Conservation (phyloP, 305 asterid species). For the Solanum chacoense region DNA sequence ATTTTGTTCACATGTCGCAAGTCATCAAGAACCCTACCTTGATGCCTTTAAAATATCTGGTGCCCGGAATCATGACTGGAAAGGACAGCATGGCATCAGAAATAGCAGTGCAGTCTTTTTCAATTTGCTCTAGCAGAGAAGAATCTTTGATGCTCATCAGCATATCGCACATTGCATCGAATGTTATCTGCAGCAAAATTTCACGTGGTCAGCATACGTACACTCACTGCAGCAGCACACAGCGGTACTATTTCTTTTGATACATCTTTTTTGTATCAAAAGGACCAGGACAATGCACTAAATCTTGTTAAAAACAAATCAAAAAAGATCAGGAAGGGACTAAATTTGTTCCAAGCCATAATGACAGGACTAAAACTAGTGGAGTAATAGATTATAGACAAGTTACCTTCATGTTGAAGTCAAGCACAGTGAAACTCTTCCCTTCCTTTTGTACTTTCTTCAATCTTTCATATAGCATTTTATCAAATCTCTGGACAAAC, state of each 20-base stretch:
- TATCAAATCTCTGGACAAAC: conserved; percentile 32
- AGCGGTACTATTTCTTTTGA: not conserved
- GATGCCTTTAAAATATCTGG: conserved; percentile 43
- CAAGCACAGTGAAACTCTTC: conserved; percentile 32
- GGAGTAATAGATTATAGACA: not conserved
- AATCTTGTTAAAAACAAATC: not conserved
- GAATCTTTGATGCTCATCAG: conserved; percentile 30
- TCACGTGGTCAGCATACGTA: not conserved
- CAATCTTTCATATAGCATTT: conserved; percentile 24
- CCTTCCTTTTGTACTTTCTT: conserved; percentile 20
- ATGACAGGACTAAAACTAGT: not conserved
- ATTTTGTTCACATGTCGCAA: not conserved
- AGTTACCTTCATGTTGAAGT: conserved; percentile 43
- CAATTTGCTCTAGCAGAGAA: conserved; percentile 21
- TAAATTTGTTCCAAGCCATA: not conserved
- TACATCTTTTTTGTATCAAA: not conserved
- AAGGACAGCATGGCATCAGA: conserved; percentile 43
- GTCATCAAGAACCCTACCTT: conserved; percentile 14
- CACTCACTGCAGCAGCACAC: not conserved
- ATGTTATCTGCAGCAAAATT: conserved; percentile 26
- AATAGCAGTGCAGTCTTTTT: conserved; percentile 25
- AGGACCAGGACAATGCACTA: not conserved
- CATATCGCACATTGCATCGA: conserved; percentile 45
- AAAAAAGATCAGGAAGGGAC: not conserved
- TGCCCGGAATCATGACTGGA: conserved; percentile 42